A percentile compares a stretch with the other conserved stretches of the same genome.
phyloP scores from a whole-genome alignment of 257 asterid species.

The Salvia splendens region DNA sequence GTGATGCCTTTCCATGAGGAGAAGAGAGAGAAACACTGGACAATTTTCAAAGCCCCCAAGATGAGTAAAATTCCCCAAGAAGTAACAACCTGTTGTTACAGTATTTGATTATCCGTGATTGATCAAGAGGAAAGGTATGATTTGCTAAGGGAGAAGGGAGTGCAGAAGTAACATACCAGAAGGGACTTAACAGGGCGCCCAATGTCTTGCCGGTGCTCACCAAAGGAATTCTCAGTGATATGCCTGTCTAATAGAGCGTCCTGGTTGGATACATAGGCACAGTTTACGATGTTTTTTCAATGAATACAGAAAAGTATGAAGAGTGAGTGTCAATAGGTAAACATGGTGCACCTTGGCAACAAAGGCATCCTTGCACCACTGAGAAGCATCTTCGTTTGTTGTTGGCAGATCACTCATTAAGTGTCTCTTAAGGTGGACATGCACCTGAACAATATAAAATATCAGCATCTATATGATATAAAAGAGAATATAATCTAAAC shows the following conservation, averaged over 20 bases:
- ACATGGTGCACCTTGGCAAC: conserved; percentile 63
- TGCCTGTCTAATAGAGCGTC: conserved; percentile 80
- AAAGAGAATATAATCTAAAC: conserved; percentile 37
- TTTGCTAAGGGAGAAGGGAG: background rate
- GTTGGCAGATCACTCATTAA: conserved; percentile 81
- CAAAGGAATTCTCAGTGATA: conserved; percentile 59
- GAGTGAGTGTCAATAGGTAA: conserved; percentile 1
- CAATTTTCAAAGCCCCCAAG: conserved; percentile 58
- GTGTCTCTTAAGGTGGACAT: conserved; percentile 81
- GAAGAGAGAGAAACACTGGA: conserved; percentile 57
- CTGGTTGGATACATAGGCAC: conserved; percentile 39
- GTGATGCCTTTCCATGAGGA: conserved; percentile 82
- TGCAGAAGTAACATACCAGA: conserved; percentile 47
- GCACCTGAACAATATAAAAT: conserved; percentile 54
- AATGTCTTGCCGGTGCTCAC: conserved; percentile 56
- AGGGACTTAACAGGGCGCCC: conserved; percentile 86
- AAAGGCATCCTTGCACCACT: conserved; percentile 85
- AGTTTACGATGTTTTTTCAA: background rate
- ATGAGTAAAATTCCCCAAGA: conserved; percentile 68
- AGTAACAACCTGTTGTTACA: conserved; percentile 62
- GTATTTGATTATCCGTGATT: background rate
- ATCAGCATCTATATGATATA: conserved; percentile 13
- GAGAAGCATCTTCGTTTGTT: conserved; percentile 70
- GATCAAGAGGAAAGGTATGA: background rate
- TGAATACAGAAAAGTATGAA: background rate